Base-by-base conservation (phyloP, 192 early-diverging fungal genomes). In the Mortierella claussenii region DNA sequence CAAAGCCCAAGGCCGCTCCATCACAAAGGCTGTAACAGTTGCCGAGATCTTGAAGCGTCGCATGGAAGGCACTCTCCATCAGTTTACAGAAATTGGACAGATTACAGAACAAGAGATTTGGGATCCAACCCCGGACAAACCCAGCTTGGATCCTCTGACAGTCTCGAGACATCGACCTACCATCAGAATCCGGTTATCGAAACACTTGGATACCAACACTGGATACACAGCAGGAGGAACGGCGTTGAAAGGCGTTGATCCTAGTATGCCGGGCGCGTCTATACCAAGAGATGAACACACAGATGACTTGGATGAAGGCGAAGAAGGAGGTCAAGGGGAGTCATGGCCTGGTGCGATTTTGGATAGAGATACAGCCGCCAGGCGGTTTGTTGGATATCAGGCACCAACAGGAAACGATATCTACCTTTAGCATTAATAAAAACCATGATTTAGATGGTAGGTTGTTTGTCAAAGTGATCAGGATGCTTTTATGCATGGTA, bases 1-100 rank as follows among this genome's bases (percentile, higher is more conserved):
- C 42, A 74, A 74, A 48, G 70, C 70, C 3, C 70, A 86, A 53
- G 90, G 90, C 0, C 65, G 69, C 26, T 55, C 82, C 27, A 79
- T 91, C 42, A 87, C 86, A 34, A 91, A 90, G 27, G 82, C 89
- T 21, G 85, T 91, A 1, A 81, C 89, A 0, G 84, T 91, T 17
- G 83, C 82, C 8, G 90, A 91, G 56, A 91, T 91, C 33, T 78
- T 88, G 21, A 91, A 91, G 45, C 78, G 90, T 45, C 51, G 78
- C 1, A 64, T 89, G 70, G 81, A 81, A 27, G 82, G 83, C 8
- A 55, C 66, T 1, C 50, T 87, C 11, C 81, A 87, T 56, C 85
- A 87, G 37, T 87, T 85, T 28, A 87, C 80, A 31, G 83, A 87
- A 36, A 81, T 87, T 12, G 85, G 85, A 2, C 70, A 74, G 32